These are phyloP conservation scores for Penicillium bialowiezense DNA, from an alignment of 495 filamentous ascomycete genomes.

Conservation along the genomic window DNA sequence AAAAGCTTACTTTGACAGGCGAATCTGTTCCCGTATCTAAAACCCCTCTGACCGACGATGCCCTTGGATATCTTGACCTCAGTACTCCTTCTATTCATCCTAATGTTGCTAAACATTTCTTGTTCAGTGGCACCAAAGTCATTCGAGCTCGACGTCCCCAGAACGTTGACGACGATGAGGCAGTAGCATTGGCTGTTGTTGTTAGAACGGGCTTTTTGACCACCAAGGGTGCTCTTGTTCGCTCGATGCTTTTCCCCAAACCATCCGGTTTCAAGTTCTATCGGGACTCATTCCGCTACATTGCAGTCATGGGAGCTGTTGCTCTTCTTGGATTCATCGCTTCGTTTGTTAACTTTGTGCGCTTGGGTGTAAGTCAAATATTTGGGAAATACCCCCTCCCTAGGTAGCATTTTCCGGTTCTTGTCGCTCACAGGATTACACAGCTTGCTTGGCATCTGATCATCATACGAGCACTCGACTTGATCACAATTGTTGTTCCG, in stretches of 20 bases:
- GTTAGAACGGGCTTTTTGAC: conserved; percentile 95
- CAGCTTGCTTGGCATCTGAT: conserved; percentile 83
- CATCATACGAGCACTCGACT: conserved; percentile 83
- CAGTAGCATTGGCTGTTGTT: conserved; percentile 86
- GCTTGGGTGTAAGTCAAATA: conserved; percentile 56
- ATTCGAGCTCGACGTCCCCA: conserved; percentile 87
- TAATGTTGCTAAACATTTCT: conserved; percentile 78
- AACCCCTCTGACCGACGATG: conserved; percentile 76
- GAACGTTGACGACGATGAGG: conserved; percentile 80
- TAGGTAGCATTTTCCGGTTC: neutral
- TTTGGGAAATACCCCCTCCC: neutral
- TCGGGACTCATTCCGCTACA: conserved; percentile 94
- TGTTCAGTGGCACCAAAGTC: conserved; percentile 95
- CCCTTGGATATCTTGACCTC: conserved; percentile 69
- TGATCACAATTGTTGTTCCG: conserved; percentile 97
- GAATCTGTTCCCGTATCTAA: conserved; percentile 98
- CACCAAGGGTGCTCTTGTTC: conserved; percentile 92
- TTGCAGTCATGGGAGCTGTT: conserved; percentile 93
- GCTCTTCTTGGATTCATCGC: conserved; percentile 83
- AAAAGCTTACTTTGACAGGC: conserved; percentile 47
- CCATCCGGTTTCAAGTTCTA: conserved; percentile 99
- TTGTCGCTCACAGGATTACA: conserved; percentile 17
- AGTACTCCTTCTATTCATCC: conserved; percentile 74
- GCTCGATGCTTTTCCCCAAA: conserved; percentile 98
- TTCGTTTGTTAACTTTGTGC: conserved; percentile 90